These are phyloP conservation scores for Nadsonia fulvescens DNA, from an alignment of 805 yeast species.

Conservation along the genomic window DNA sequence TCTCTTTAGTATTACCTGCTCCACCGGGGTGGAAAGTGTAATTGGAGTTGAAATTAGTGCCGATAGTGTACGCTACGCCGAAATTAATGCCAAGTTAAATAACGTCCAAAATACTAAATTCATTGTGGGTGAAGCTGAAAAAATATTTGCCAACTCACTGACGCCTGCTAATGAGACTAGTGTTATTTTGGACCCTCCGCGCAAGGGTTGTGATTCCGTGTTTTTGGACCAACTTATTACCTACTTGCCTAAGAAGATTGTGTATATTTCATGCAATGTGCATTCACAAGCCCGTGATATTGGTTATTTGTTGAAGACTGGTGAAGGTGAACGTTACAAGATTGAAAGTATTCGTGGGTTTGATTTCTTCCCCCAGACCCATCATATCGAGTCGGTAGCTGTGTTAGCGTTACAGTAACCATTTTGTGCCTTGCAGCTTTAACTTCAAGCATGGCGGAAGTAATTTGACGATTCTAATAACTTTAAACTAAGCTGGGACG, in stretches of 20 bases:
- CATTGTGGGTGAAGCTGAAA: conserved; percentile 83
- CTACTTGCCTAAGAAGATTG: conserved; percentile 69
- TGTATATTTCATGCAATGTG: conserved; percentile 94
- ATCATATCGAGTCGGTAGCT: conserved; percentile 80
- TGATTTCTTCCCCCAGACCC: conserved; percentile 92
- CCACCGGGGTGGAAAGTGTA: conserved; percentile 62
- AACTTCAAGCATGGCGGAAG: too few relatives aligned
- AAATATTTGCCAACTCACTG: conserved; percentile 46
- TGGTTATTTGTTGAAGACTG: conserved; percentile 56
- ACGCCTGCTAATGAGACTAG: conserved; percentile 65
- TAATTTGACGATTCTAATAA: too few relatives aligned
- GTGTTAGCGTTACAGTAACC: conserved; percentile 31
- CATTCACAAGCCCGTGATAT: conserved; percentile 94
- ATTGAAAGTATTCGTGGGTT: conserved; percentile 82
- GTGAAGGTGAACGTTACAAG: conserved; percentile 30
- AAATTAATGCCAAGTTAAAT: conserved; percentile 59
- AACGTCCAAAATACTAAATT: conserved; percentile 63
- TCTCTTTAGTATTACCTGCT: conserved; percentile 73
- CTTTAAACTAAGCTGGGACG: too few relatives aligned
- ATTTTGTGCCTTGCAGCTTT: conserved; percentile 1
- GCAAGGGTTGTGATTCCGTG: conserved; percentile 87
- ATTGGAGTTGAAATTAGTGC: conserved; percentile 90
- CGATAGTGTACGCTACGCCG: conserved; percentile 79
- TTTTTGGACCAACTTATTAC: conserved; percentile 73
- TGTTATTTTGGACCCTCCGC: conserved; percentile 89